Conservation (phyloP, 371 early-diverging fungal species). For the Fennellomyces sp. region DNA sequence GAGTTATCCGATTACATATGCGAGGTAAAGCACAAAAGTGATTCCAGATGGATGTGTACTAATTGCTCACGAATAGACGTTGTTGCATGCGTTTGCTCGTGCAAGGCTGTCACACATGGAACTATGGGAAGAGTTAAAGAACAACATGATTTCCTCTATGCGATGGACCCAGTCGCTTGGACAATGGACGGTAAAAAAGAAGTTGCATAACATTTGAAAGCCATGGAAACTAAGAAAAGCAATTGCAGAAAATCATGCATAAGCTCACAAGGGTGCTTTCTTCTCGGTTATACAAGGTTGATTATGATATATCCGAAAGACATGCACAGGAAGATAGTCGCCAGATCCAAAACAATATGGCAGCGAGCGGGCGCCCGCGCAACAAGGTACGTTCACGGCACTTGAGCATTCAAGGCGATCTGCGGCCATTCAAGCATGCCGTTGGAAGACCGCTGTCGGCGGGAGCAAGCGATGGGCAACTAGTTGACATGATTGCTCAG, state of each 20-base stretch:
- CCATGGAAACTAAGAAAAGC: background rate
- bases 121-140: slow-evolving; percentile 55
- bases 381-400: slow-evolving; percentile 32
- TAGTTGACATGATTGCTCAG: slow-evolving; percentile 14
- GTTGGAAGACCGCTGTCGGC: slow-evolving; percentile 24
- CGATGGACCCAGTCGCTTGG: slow-evolving; percentile 56
- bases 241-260: slow-evolving; percentile 55
- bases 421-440: slow-evolving; percentile 12
- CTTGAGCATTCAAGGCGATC: slow-evolving; percentile 32
- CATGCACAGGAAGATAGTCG: background rate
- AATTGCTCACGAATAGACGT: slow-evolving; percentile 38
- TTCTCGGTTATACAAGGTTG: slow-evolving; percentile 51
- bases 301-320: slow-evolving; percentile 37
- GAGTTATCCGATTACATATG: slow-evolving; percentile 59
- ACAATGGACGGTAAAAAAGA: slow-evolving; percentile 57
- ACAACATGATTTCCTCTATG: slow-evolving; percentile 44
- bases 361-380: slow-evolving; percentile 12
- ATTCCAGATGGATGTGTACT: background rate
- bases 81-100: slow-evolving; percentile 60
- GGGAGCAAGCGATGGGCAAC: slow-evolving; percentile 32
- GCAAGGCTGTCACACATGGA: slow-evolving; percentile 48
- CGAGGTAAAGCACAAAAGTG: slow-evolving; percentile 43
- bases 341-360: background rate
- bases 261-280: slow-evolving; percentile 57
- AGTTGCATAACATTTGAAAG: background rate